Conservation (phyloP, 345 rosid genomes). For the Ailanthus altissimus region DNA sequence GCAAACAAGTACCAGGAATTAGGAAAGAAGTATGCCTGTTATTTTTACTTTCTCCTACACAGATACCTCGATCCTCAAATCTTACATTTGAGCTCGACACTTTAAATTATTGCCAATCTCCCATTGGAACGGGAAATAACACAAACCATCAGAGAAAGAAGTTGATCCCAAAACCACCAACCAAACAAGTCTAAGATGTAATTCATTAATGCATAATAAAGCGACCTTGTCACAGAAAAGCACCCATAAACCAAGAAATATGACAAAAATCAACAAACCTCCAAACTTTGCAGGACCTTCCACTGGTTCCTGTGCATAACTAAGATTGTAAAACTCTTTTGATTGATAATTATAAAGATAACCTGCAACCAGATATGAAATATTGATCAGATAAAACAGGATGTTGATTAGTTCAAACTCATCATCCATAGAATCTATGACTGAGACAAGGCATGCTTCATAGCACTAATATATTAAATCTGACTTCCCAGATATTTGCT, state of each 20-base stretch:
- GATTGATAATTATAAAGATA: constrained; percentile 88
- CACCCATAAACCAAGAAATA: neutral
- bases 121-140: neutral
- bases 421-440: neutral
- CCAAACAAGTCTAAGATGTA: neutral
- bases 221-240: constrained; percentile 5
- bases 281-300: constrained; percentile 85
- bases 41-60: neutral
- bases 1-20: neutral
- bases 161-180: constrained; percentile 2
- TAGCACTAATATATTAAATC: neutral
- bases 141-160: neutral
- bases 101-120: neutral
- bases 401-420: constrained; percentile 11
- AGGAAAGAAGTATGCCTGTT: neutral
- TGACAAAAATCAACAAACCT: constrained; percentile 53
- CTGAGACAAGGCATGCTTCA: neutral
- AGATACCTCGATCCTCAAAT: neutral
- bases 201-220: neutral
- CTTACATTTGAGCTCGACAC: neutral
- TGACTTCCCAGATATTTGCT: neutral
- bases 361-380: constrained; percentile 49
- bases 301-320: constrained; percentile 77
- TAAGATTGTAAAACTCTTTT: constrained; percentile 89
- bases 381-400: neutral